phyloP scores from a whole-genome alignment of 2,329 filamentous ascomycete genomes.

The Colletotrichum acutatum region DNA sequence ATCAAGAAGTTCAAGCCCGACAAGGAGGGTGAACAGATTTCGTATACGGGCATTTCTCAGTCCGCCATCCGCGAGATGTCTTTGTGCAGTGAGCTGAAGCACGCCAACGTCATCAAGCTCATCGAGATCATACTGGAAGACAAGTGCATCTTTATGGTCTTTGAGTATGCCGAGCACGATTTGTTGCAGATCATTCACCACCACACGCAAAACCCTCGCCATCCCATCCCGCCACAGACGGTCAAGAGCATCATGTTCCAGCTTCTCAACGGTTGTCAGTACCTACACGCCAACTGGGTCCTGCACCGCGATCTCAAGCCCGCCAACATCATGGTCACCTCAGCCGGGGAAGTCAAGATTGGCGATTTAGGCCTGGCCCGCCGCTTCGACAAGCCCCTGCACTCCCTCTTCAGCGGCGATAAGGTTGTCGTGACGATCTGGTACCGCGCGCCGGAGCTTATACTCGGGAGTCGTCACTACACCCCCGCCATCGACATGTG shows the following conservation, averaged over 20 bases:
- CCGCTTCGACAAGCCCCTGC: conserved; percentile 92
- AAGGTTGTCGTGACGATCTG: conserved; percentile 99
- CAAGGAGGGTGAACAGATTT: conserved; percentile 93
- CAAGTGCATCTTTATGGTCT: conserved; percentile 99
- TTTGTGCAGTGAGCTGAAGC: conserved; percentile 89
- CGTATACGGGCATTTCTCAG: conserved; percentile 98
- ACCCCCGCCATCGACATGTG: conserved; percentile 97
- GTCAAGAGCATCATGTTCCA: conserved; percentile 97
- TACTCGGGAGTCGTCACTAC: conserved; percentile 94
- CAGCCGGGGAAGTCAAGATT: conserved; percentile 88
- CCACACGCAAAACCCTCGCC: conserved; percentile 88
- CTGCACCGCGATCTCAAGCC: conserved; percentile 97
- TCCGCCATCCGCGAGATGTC: conserved; percentile 98
- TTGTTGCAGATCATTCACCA: conserved; percentile 98
- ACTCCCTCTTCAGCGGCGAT: conserved; percentile 91
- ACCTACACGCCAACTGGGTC: conserved; percentile 96
- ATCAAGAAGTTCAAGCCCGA: conserved; percentile 99
- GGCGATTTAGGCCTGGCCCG: conserved; percentile 93
- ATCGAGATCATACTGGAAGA: conserved; percentile 97
- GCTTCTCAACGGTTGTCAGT: conserved; percentile 92
- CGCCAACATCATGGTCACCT: conserved; percentile 98
- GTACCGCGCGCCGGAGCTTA: conserved; percentile 95
- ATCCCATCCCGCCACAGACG: conserved; percentile 87
- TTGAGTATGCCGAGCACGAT: conserved; percentile 98
- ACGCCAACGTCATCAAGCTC: conserved; percentile 89